These are phyloP conservation scores for Dictyostelium firmibasis DNA, from an alignment of 78 protist genomes.

Conservation along the genomic window DNA sequence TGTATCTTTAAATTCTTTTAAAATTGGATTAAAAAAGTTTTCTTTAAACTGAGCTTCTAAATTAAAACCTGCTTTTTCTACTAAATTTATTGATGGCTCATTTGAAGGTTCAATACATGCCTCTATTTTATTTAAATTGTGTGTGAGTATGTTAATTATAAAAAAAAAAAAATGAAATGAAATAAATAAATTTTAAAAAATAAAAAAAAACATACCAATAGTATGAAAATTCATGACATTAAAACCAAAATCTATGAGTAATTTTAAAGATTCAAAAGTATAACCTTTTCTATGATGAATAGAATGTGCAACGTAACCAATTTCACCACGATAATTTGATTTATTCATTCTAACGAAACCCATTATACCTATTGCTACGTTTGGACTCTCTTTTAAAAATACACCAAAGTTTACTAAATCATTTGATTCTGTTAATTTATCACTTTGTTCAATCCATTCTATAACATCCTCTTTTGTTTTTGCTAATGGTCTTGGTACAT, in stretches of 20 bases:
- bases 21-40: neutral
- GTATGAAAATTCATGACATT: slow-evolving; percentile 16
- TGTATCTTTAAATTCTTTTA: neutral
- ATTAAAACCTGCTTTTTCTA: neutral
- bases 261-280: neutral
- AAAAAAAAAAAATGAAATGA: too few species aligned
- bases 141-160: neutral
- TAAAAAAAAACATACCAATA: neutral
- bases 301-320: neutral
- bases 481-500: slow-evolving; percentile 25
- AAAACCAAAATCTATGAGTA: slow-evolving; percentile 8
- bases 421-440: neutral
- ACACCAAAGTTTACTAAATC: neutral
- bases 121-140: neutral
- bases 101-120: slow-evolving; percentile 14
- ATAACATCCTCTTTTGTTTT: neutral
- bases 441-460: neutral
- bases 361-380: neutral
- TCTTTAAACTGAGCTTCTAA: slow-evolving; percentile 22
- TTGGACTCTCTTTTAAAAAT: neutral
- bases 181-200: too few species aligned
- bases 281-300: slow-evolving; percentile 34
- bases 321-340: neutral
- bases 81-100: neutral
- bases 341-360: neutral